A percentile compares a stretch with the other conserved stretches of the same genome.
These are phyloP conservation scores for Cardamine resedifolia DNA, from an alignment of 345 rosid species.

Conservation along the genomic window DNA sequence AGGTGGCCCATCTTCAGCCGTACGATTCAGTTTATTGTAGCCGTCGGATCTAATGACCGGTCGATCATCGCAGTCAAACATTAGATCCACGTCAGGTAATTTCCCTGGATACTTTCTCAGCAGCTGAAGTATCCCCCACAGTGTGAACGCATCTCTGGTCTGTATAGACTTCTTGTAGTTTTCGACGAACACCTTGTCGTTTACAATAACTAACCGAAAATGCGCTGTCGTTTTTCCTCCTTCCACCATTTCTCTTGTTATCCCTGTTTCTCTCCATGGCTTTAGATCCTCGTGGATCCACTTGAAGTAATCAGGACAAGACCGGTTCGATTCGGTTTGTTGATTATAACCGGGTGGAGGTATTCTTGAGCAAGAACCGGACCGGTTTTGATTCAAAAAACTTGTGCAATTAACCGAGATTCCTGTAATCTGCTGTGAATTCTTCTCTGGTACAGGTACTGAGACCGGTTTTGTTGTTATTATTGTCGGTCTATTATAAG, in stretches of 20 bases:
- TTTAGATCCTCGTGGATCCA: conserved; percentile 94
- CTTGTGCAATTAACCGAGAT: conserved; percentile 16
- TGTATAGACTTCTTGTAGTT: conserved; percentile 52
- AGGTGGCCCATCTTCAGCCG: conserved; percentile 39
- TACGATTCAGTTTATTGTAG: conserved; percentile 8
- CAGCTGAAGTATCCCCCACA: conserved; percentile 72
- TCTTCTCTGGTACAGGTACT: conserved; percentile 3
- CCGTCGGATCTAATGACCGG: conserved; percentile 43
- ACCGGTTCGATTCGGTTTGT: conserved; percentile 31
- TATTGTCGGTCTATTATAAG: conserved; percentile 16
- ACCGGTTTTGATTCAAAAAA: conserved; percentile 31
- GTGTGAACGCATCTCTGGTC: conserved; percentile 52
- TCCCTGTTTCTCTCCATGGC: conserved; percentile 76
- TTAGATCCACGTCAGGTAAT: conserved; percentile 65
- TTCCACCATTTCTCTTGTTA: conserved; percentile 58
- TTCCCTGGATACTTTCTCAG: conserved; percentile 61
- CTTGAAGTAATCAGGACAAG: conserved; percentile 83
- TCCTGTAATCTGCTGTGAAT: conserved; percentile 13
- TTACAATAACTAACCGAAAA: conserved; percentile 52
- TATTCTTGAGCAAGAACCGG: conserved; percentile 12
- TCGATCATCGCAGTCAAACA: conserved; percentile 66
- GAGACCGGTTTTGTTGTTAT: conserved; percentile 23
- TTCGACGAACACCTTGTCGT: conserved; percentile 57
- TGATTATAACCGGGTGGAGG: not conserved
- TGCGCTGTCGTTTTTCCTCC: conserved; percentile 49